Base-by-base conservation (phyloP, 148 eudicot species). In the Simmondsia chinensis region DNA sequence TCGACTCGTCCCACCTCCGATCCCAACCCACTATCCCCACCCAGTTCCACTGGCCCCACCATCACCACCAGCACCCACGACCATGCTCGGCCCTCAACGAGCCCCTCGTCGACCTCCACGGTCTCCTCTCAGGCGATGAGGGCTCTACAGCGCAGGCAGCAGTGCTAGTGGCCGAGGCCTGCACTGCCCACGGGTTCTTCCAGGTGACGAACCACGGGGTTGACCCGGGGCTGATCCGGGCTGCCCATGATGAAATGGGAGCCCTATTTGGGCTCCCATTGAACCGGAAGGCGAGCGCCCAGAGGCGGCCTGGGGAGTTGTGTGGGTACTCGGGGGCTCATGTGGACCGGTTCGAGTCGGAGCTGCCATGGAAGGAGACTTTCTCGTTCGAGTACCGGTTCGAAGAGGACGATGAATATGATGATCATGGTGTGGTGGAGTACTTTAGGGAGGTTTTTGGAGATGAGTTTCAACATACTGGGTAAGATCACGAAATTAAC, bases 301-400 rank as follows among this genome's bases (percentile, higher is more conserved):
- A 31, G 3, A 70, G 54, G 26, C 54, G 46, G 39, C 52, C 52
- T 4, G 75, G 75, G 3, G 61, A 65, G 2, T 23, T 70, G 46
- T 64, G 54, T 36, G 75, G 75, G 4, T 70, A 70, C 45, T 70
- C 75, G 8, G 70, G 66, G 44, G 75, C 56, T 28, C 75, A 70
- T 45, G 54, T 63, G 39, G 70, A 70, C 55, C 61, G 75, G 7
- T 70, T 49, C 25, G 37, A 50, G 6, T 36, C 61, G 11, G 43
- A 64, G 29, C 49, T 64, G 25, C 70, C 65, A 14, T 69, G 74
- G 69, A 69, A 69, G 48, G 74, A 69, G 49, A 69, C 74, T 2
- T 63, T 69, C 18, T 63, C 74, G 1, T 69, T 63, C 38, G 65
- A 33, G 6, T 63, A 52, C 46, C 37, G 43, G 13, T 63, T 31